phyloP scores from a whole-genome alignment of 2,329 filamentous ascomycete species.

The Trichoderma aggressivum region DNA sequence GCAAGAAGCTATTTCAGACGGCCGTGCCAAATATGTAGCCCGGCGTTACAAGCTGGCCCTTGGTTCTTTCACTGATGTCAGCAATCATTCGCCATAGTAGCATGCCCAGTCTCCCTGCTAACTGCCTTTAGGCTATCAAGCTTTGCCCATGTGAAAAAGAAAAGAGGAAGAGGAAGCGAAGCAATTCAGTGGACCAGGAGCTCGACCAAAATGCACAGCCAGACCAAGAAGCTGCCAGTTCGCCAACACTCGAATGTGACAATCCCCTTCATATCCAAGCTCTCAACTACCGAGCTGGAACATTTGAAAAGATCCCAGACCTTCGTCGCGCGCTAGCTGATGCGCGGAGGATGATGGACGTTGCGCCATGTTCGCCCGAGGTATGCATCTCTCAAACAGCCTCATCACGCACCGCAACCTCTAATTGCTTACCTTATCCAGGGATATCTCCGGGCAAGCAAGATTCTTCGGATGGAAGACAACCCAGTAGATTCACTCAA shows the following conservation, averaged over 20 bases:
- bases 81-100: not conserved
- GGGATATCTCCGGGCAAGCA: conserved; percentile 43
- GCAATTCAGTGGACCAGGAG: conserved; percentile 26
- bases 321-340: conserved; percentile 38
- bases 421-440: conserved; percentile 22
- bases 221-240: not conserved
- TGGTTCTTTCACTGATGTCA: conserved; percentile 37
- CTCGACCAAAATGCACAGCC: not conserved
- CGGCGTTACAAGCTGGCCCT: conserved; percentile 36
- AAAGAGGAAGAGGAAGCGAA: conserved; percentile 35
- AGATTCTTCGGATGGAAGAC: conserved; percentile 38
- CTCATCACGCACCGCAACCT: not conserved
- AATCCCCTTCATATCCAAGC: conserved; percentile 38
- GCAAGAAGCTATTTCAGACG: conserved; percentile 33
- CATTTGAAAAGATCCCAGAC: conserved; percentile 38
- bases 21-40: conserved; percentile 33
- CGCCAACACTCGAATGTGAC: conserved; percentile 33
- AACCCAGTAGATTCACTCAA: conserved; percentile 39
- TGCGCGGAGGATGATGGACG: conserved; percentile 43
- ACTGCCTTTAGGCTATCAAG: conserved; percentile 34
- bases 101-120: no score
- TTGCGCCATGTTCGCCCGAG: conserved; percentile 40
- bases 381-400: conserved; percentile 27
- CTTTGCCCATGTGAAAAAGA: conserved; percentile 33
- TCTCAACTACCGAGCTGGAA: conserved; percentile 41